phyloP scores from a whole-genome alignment of 441 rosid species.

The Iberis amara region DNA sequence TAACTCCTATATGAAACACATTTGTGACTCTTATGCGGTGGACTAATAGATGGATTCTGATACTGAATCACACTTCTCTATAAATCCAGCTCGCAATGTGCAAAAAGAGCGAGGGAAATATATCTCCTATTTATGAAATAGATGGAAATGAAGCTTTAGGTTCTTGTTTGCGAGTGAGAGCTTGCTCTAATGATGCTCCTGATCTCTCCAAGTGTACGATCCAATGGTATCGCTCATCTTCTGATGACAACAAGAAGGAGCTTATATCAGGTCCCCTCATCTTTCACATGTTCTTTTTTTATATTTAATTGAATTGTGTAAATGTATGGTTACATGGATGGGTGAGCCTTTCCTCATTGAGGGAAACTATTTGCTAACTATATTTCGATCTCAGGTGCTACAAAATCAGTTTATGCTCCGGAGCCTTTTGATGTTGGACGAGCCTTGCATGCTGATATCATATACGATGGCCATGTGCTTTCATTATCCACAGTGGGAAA shows the following conservation, averaged over 20 bases:
- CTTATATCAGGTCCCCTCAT: conserved; percentile 66
- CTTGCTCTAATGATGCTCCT: conserved; percentile 61
- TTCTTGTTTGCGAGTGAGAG: conserved; percentile 56
- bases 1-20: neutral
- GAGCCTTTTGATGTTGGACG: conserved; percentile 93
- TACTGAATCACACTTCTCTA: conserved; percentile 9
- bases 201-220: conserved; percentile 65
- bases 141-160: conserved; percentile 88
- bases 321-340: neutral
- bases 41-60: conserved; percentile 18
- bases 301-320: neutral
- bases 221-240: conserved; percentile 81
- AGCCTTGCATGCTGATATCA: conserved; percentile 61
- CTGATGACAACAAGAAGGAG: conserved; percentile 73
- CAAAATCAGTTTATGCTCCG: conserved; percentile 80
- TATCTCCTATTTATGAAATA: conserved; percentile 52
- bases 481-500: conserved; percentile 62
- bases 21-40: conserved; percentile 2
- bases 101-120: conserved; percentile 51
- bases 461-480: conserved; percentile 43
- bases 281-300: conserved; percentile 8
- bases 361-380: conserved; percentile 7
- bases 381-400: conserved; percentile 60
- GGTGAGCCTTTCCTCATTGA: neutral
- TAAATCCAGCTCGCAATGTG: conserved; percentile 56